Evolutionary conservation across 345 rosid genomes (phyloP).

Genomic region (Eucalyptus viminalis): DNA sequence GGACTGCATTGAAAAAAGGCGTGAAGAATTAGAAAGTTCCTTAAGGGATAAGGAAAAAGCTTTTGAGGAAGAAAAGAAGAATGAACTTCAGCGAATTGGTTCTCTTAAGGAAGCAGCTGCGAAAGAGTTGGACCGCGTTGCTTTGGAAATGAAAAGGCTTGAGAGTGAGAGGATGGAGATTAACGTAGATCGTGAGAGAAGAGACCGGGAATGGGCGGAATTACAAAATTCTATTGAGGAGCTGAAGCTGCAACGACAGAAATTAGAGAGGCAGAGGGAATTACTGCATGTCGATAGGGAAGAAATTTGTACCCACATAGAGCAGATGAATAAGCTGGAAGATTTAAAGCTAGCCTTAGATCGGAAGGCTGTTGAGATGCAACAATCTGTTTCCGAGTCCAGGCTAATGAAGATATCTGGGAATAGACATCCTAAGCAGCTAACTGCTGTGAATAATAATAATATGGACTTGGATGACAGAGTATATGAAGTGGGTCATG

Average conservation of each 20-base stretch:
- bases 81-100: constrained; percentile 44
- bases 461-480: constrained; percentile 16
- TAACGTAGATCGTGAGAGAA: constrained; percentile 66
- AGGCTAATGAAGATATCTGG: constrained; percentile 48
- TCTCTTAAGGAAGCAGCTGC: constrained; percentile 52
- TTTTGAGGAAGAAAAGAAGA: constrained; percentile 74
- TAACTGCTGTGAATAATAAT: constrained; percentile 15
- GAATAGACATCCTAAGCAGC: constrained; percentile 22
- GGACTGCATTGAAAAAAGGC: constrained; percentile 54
- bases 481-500: constrained; percentile 10
- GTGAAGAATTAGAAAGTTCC: constrained; percentile 71
- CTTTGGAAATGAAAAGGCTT: constrained; percentile 66
- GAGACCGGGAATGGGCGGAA: constrained; percentile 76
- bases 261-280: constrained; percentile 76
- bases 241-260: constrained; percentile 63
- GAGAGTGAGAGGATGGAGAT: constrained; percentile 72
- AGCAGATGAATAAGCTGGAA: constrained; percentile 62
- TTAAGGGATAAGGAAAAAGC: constrained; percentile 63
- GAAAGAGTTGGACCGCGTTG: constrained; percentile 62
- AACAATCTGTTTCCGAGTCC: constrained; percentile 44
- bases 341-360: constrained; percentile 69
- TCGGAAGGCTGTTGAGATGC: constrained; percentile 56
- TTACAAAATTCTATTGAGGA: constrained; percentile 68
- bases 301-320: constrained; percentile 53
- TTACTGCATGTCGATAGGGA: constrained; percentile 64